Evolutionary conservation across 2,329 filamentous ascomycete genomes (phyloP), one percentile per base, ranked within the genome.

Genomic region (Talaromyces sp.): DNA sequence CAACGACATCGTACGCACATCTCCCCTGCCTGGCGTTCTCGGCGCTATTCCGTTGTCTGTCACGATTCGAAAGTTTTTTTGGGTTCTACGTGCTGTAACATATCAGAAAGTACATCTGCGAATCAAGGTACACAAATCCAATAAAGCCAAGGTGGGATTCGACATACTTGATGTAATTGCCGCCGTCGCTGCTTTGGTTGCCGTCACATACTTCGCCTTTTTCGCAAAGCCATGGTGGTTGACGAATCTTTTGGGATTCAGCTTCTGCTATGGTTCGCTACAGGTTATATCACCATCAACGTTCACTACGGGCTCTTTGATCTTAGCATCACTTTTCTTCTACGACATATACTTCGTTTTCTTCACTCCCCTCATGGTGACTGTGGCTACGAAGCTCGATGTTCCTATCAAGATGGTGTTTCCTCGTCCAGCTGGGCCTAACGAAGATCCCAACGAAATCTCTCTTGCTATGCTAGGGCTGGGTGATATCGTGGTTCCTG

Each of bases 381-480:
- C 80, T 2, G 81, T 99, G 8, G 95, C 93, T 12, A 96, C 89
- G 7, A 89, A 88, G 44, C 81, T 99, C 28, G 93, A 99, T 68
- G 90, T 93, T 0, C 95, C 93, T 0, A 95, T 97, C 74, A 98
- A 97, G 74, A 84, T 99, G 7, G 83, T 95, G 5, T 96, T 96
- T 66, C 88, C 90, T 1, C 83, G 84, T n/a, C 87, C 88, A 6
- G 74, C 80, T 2, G 72, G 76, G 37, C 74, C 80, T n/a, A 74
- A 75, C 6, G 75, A 79, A n/a, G 77, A 78, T 12, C 72, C 78
- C 7, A 72, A 72, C 56, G 72, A 73, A 4, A 69, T 75, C 42
- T 74, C 80, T 28, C 71, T 83, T 68, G 84, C 91, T 60, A 96
- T 98, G 84, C 86, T 99, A 7, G 93, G 93, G 0, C 83, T 98